These are phyloP conservation scores for Pichia sp. DNA, from an alignment of 1,139 yeast species.

Conservation along the genomic window DNA sequence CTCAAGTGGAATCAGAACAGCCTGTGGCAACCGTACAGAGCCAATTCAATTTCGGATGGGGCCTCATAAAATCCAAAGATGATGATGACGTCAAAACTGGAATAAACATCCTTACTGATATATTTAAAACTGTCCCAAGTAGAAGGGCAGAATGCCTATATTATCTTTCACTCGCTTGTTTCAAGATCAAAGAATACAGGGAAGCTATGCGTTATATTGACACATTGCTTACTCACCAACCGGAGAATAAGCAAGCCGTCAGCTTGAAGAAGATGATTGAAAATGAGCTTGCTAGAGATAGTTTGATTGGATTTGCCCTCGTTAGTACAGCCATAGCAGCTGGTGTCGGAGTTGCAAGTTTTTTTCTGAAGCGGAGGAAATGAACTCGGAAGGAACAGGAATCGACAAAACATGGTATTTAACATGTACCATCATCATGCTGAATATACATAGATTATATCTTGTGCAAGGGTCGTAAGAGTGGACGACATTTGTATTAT, in stretches of 20 bases:
- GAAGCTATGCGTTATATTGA: slow-evolving; percentile 86
- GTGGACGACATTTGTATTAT: no score
- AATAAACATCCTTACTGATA: slow-evolving; percentile 62
- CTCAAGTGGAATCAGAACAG: slow-evolving; percentile 76
- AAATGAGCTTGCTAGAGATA: slow-evolving; percentile 78
- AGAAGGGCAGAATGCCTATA: slow-evolving; percentile 87
- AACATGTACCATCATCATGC: no score
- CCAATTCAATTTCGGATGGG: slow-evolving; percentile 95
- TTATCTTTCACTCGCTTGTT: slow-evolving; percentile 82
- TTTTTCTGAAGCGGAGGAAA: slow-evolving; percentile 17
- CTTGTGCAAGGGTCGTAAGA: no score
- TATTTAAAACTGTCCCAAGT: slow-evolving; percentile 71
- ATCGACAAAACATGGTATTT: no score
- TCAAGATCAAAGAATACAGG: slow-evolving; percentile 78
- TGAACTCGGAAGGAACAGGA: no score
- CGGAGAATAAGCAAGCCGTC: slow-evolving; percentile 45
- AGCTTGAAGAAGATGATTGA: slow-evolving; percentile 66
- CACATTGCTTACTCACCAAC: slow-evolving; percentile 68
- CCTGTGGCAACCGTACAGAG: slow-evolving; percentile 79
- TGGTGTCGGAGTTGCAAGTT: slow-evolving; percentile 48
- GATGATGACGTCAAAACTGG: slow-evolving; percentile 64
- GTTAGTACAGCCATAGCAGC: slow-evolving; percentile 82
- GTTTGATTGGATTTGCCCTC: slow-evolving; percentile 80
- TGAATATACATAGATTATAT: no score
- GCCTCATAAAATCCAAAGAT: slow-evolving; percentile 65